These are phyloP conservation scores for Calycina herbarum DNA, from an alignment of 2,329 filamentous ascomycete species.

Conservation along the genomic window DNA sequence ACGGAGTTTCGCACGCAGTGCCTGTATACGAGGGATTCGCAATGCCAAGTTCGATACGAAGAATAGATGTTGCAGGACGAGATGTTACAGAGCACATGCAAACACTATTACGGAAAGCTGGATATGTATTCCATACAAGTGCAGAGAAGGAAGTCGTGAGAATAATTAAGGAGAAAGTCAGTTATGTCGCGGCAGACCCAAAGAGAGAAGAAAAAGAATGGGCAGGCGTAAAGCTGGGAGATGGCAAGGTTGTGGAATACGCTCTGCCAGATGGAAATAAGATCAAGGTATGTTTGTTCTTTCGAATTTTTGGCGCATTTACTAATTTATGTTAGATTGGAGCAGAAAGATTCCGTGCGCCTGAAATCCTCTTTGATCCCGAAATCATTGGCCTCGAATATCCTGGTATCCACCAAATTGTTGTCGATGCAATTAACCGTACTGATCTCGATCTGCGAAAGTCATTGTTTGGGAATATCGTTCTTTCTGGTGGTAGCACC, in stretches of 20 bases:
- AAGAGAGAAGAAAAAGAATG: conserved; percentile 97
- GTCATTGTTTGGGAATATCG: conserved; percentile 92
- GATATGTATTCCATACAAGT: conserved; percentile 94
- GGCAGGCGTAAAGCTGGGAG: conserved; percentile 74
- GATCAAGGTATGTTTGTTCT: conserved; percentile 65
- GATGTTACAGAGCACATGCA: conserved; percentile 97
- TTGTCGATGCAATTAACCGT: conserved; percentile 91
- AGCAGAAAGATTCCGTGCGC: conserved; percentile 89
- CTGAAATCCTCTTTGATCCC: conserved; percentile 96
- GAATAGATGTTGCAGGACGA: conserved; percentile 93
- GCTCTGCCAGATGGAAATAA: conserved; percentile 89
- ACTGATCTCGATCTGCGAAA: conserved; percentile 96
- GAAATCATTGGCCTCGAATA: conserved; percentile 97
- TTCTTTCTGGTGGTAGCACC: conserved; percentile 92
- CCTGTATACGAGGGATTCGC: conserved; percentile 98
- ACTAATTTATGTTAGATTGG: conserved; percentile 62
- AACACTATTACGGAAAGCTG: conserved; percentile 83
- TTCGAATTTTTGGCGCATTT: conserved; percentile 7
- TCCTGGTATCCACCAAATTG: conserved; percentile 94
- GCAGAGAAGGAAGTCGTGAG: conserved; percentile 99
- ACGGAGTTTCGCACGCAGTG: conserved; percentile 95
- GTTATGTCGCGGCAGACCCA: conserved; percentile 88
- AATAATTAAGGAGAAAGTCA: conserved; percentile 92
- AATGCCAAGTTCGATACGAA: conserved; percentile 89
- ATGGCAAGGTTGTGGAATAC: conserved; percentile 82